Evolutionary conservation across 495 filamentous ascomycete genomes (phyloP).

Genomic region (Tuber calosporum): DNA sequence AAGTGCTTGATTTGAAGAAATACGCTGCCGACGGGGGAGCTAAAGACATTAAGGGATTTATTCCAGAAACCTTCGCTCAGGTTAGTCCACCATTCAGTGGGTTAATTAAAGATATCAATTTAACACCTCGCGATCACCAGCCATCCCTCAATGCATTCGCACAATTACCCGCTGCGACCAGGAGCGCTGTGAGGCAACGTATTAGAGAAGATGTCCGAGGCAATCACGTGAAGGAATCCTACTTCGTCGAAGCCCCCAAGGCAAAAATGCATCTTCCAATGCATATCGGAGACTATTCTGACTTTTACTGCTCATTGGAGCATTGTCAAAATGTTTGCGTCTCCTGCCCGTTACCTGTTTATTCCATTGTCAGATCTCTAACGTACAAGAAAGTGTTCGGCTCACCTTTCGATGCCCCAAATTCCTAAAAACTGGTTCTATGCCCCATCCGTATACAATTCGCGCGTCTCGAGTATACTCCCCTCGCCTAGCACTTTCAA

Average conservation of each 20-base stretch:
- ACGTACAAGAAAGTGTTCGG: constrained; percentile 44
- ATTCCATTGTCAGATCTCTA: neutral
- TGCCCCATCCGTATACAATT: constrained; percentile 78
- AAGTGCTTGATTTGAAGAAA: constrained; percentile 52
- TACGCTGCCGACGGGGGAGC: constrained; percentile 44
- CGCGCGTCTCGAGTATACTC: constrained; percentile 67
- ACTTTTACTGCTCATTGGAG: constrained; percentile 86
- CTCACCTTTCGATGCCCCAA: constrained; percentile 65
- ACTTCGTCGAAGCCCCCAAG: constrained; percentile 49
- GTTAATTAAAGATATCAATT: neutral
- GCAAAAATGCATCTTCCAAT: constrained; percentile 65
- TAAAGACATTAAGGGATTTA: neutral
- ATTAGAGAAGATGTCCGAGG: constrained; percentile 66
- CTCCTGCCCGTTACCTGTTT: neutral
- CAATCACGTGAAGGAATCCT: constrained; percentile 51
- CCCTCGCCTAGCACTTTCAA: constrained; percentile 67
- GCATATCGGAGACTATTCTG: constrained; percentile 85
- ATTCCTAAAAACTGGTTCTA: constrained; percentile 79
- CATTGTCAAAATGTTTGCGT: constrained; percentile 61
- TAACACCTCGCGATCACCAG: constrained; percentile 43
- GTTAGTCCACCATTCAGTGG: neutral
- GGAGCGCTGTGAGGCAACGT: constrained; percentile 63
- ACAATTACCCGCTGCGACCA: constrained; percentile 71
- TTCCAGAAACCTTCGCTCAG: neutral
- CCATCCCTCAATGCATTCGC: constrained; percentile 51